These are phyloP conservation scores for Helicosporidium sp. DNA, from an alignment of 139 green algal species.

Conservation along the genomic window DNA sequence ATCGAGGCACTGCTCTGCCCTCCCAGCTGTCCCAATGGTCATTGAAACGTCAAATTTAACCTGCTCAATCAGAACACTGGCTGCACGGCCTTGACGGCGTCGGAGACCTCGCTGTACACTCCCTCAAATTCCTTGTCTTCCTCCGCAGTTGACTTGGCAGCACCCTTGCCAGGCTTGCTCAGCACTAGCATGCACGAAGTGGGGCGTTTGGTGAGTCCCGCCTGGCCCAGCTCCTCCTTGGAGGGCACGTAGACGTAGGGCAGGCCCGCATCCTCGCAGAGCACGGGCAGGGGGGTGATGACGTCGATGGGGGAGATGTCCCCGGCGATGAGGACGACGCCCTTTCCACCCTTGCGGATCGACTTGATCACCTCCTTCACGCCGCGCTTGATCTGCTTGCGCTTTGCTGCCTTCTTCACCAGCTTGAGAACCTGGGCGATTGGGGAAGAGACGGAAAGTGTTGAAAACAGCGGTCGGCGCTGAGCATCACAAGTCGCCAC, in stretches of 20 bases:
- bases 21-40: too few relatives aligned
- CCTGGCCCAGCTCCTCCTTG: slow-evolving; percentile 82
- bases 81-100: slow-evolving; percentile 10
- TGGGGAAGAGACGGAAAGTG: slow-evolving; percentile 1
- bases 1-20: too few relatives aligned
- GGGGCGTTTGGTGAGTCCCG: slow-evolving; percentile 85
- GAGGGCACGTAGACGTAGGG: slow-evolving; percentile 92
- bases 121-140: slow-evolving; percentile 15
- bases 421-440: slow-evolving; percentile 52
- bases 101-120: slow-evolving; percentile 6
- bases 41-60: too few relatives aligned
- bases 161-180: slow-evolving; percentile 25
- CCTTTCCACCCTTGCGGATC: slow-evolving; percentile 75
- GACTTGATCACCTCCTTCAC: slow-evolving; percentile 98
- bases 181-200: slow-evolving; percentile 95
- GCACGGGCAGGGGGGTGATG: slow-evolving; percentile 82
- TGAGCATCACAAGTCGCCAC: too few relatives aligned
- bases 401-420: slow-evolving; percentile 79
- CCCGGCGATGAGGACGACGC: slow-evolving; percentile 80
- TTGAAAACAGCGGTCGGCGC: too few relatives aligned
- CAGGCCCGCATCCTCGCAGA: slow-evolving; percentile 85
- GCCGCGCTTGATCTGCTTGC: slow-evolving; percentile 82
- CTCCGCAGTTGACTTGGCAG: background rate
- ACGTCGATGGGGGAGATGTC: slow-evolving; percentile 97
- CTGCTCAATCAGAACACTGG: slow-evolving; percentile 10